Evolutionary conservation across 371 early-diverging fungal genomes (phyloP), one percentile per base, ranked within the genome.

Genomic region (Entomophthora muscae): DNA sequence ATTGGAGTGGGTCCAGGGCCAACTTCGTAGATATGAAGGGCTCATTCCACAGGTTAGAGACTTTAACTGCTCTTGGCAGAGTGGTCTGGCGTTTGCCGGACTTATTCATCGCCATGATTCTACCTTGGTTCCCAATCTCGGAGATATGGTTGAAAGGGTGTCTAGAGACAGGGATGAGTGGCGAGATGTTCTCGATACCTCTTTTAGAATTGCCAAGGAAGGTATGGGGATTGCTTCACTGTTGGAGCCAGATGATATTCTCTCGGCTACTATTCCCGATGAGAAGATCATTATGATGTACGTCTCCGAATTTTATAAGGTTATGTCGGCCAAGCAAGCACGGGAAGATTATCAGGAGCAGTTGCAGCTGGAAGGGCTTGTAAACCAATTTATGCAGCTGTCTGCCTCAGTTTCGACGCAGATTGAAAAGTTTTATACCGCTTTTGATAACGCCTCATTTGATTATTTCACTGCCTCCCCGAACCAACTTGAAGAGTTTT

Each of bases 231-330:
- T 84, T 32, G 69, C 77, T 13, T 69, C 67, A 30, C 66, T 84
- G 0, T 61, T 84, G 53, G 83, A 81, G 63, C 71, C 77, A 3
- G 77, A 78, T 32, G 82, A 81, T 65, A 53, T 82, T 17, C 69
- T 72, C 2, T 71, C 70, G 32, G 73, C 72, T 1, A 69, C 69
- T 42, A 71, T 70, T 31, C 78, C 80, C 1, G 85, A 84, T 65
- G 83, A 83, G 59, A 76, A 74, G 58, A 73, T 72, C 53, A 66
- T 84, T 32, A 75, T 83, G 72, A 80, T 78, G 17, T 83, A 83
- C 64, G 71, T 82, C 0, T 71, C 78, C 1, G 74, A 78, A 54
- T 77, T 78, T 53, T 82, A 73, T 61, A 66, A 65, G 32, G 68
- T 72, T 56, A 72, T 72, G 72, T 67, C 72, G 21, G 66, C 68